Evolutionary conservation across 2,329 filamentous ascomycete species (phyloP).

Genomic region (Fusarium sp.): DNA sequence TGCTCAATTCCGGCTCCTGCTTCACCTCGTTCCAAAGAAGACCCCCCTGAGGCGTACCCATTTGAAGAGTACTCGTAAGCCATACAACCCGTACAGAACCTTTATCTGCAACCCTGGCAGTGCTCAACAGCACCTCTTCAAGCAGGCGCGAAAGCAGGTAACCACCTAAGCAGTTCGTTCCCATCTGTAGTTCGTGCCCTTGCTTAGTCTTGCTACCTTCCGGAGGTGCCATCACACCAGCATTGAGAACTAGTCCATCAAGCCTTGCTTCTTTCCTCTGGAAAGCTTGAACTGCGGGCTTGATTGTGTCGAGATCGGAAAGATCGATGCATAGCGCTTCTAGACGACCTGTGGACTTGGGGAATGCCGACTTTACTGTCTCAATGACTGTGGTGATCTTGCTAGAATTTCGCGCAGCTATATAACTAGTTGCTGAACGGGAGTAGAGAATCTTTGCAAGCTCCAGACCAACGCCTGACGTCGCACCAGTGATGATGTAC

Average conservation of each 20-base stretch:
- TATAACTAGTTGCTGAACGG: constrained; percentile 26
- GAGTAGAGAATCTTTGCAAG: constrained; percentile 40
- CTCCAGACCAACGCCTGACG: constrained; percentile 36
- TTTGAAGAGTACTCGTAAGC: constrained; percentile 37
- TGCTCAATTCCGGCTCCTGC: constrained; percentile 22
- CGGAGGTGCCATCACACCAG: constrained; percentile 39
- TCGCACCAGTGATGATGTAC: constrained; percentile 40
- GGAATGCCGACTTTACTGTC: constrained; percentile 14
- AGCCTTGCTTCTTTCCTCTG: constrained; percentile 25
- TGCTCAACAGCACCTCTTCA: constrained; percentile 19
- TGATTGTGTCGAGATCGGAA: constrained; percentile 28
- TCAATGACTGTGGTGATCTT: constrained; percentile 28
- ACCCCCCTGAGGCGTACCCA: constrained; percentile 31
- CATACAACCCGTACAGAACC: constrained; percentile 33
- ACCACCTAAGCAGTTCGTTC: constrained; percentile 39
- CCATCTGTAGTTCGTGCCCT: constrained; percentile 39
- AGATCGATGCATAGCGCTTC: constrained; percentile 32
- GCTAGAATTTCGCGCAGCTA: constrained; percentile 24
- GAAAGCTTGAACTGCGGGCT: not conserved
- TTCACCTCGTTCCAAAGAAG: constrained; percentile 32
- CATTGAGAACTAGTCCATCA: constrained; percentile 36
- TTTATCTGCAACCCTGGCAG: constrained; percentile 6
- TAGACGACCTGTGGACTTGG: constrained; percentile 25
- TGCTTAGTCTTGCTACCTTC: constrained; percentile 33
- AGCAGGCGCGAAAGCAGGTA: constrained; percentile 28